Evolutionary conservation across 345 rosid species (phyloP).

Genomic region (Eutrema yunnanense): DNA sequence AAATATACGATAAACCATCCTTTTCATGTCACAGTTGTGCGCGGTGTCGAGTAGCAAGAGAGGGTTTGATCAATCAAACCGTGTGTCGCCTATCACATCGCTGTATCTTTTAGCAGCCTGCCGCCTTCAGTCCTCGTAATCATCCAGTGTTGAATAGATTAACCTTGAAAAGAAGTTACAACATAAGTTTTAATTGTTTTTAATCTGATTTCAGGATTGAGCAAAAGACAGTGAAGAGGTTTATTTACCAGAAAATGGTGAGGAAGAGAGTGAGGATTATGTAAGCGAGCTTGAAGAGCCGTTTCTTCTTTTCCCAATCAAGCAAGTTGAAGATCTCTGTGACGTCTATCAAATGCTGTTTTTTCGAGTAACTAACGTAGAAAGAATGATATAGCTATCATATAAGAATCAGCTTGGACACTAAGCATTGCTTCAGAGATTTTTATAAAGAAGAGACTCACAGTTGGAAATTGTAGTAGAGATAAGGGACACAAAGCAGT

Average conservation of each 20-base stretch:
- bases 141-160: constrained; percentile 48
- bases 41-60: too few relatives aligned
- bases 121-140: constrained; percentile 12
- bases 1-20: background rate
- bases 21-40: background rate
- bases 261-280: constrained; percentile 61
- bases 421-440: background rate
- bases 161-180: constrained; percentile 33
- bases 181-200: background rate
- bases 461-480: constrained; percentile 60
- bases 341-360: constrained; percentile 75
- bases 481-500: constrained; percentile 50
- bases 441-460: constrained; percentile 28
- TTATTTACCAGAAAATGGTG: constrained; percentile 66
- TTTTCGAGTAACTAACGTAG: constrained; percentile 45
- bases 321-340: constrained; percentile 94
- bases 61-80: background rate
- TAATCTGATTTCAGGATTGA: background rate
- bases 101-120: background rate
- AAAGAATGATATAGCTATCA: background rate
- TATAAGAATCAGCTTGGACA: background rate
- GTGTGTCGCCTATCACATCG: background rate
- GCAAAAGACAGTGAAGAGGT: background rate
- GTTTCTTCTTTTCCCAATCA: constrained; percentile 78
- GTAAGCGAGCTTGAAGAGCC: constrained; percentile 81